Base-by-base conservation (phyloP, 1,139 yeast genomes). In the Saccharomycopsis crataegensis region DNA sequence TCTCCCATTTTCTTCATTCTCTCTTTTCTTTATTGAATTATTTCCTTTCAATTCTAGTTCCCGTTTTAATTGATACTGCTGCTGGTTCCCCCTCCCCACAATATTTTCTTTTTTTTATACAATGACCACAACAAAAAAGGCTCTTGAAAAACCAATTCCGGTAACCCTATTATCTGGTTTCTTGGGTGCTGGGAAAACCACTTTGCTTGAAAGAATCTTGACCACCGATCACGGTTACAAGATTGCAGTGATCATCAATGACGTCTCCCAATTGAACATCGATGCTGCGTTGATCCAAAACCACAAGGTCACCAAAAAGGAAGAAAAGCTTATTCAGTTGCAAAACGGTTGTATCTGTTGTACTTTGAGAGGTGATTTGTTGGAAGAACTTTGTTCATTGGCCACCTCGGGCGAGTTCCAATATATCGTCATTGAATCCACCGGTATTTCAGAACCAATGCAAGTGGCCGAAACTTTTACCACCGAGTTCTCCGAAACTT, bases 261-360 rank as follows among this genome's bases (percentile, higher is more conserved):
- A 74, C 62, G 67, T 74, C 60, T 62, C 66, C 33, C 59, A 60
- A 46, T 57, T 64, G 32, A 73, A 73, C 59, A 70, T 75, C 40
- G 78, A 75, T 62, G 77, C 77, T 6, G 63, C 69, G 2, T 60
- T 75, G 37, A 67, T 75, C 34, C 64, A 66, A 50, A 55, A 52
- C 34, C 36, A 52, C 11, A 62, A 70, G 51, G 71, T 74, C 17
- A 69, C 72, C 36, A 67, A 71, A 51, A 72, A 67, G 53, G 67
- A 74, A 51, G 78, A 74, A 58, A 72, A 73, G 56, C 59, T 75
- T 49, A 68, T 75, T 43, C 76, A 73, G 56, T 62, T 75, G 42
- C 77, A 74, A 56, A 75, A 74, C 57, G 79, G 78, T 2, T 75
- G 78, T 56, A 73, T 74, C 31, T 75, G 78, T 56, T 75, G 78